Conservation (phyloP, 352 stramenopile genomes). For the Pythium pyrilobum region DNA sequence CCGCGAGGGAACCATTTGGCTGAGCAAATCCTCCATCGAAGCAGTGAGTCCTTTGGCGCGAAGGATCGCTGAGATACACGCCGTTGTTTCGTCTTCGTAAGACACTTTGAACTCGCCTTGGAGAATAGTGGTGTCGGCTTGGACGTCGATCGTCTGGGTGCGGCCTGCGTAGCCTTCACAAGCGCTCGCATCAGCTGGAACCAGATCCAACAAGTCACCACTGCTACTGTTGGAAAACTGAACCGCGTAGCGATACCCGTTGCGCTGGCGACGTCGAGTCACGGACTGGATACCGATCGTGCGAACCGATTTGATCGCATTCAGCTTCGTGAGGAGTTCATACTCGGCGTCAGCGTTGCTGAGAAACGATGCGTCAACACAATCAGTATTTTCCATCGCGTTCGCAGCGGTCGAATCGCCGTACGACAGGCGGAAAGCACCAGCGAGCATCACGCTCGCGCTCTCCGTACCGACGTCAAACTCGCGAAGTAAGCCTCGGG, state of each 20-base stretch:
- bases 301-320: slow-evolving; percentile 32
- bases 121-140: slow-evolving; percentile 31
- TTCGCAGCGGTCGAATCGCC: slow-evolving; percentile 34
- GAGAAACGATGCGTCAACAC: slow-evolving; percentile 37
- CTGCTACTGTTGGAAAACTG: slow-evolving; percentile 38
- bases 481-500: slow-evolving; percentile 35
- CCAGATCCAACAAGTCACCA: slow-evolving; percentile 43
- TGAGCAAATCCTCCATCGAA: slow-evolving; percentile 38
- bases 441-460: slow-evolving; percentile 35
- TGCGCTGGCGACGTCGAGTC: slow-evolving; percentile 15
- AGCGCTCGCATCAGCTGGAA: slow-evolving; percentile 26
- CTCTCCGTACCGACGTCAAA: slow-evolving; percentile 58
- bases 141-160: slow-evolving; percentile 66
- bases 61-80: slow-evolving; percentile 44
- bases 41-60: slow-evolving; percentile 24
- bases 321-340: slow-evolving; percentile 34
- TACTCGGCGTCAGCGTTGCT: slow-evolving; percentile 39
- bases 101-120: slow-evolving; percentile 37
- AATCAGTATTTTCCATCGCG: slow-evolving; percentile 36
- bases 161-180: slow-evolving; percentile 34
- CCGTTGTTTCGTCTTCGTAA: slow-evolving; percentile 28
- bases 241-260: slow-evolving; percentile 52
- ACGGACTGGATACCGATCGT: slow-evolving; percentile 51
- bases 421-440: slow-evolving; percentile 53
- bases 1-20: slow-evolving; percentile 27